These are phyloP conservation scores for Magnaporthiopsis rhizophila DNA, from an alignment of 2,329 filamentous ascomycete species.

Conservation along the genomic window DNA sequence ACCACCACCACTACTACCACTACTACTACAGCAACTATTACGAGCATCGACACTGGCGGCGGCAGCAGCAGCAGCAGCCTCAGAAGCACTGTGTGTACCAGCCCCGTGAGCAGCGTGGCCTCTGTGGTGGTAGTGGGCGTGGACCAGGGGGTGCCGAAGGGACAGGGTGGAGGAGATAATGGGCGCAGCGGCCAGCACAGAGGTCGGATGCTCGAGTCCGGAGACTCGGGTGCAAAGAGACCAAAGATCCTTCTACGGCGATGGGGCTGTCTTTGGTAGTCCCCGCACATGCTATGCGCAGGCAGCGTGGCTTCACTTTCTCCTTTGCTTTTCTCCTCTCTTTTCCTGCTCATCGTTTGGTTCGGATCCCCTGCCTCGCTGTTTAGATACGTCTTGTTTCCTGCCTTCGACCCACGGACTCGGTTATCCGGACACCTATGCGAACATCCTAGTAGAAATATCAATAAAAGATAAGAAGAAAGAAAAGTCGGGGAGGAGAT, in stretches of 20 bases:
- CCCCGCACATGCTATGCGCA: not conserved
- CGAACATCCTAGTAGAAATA: too few species aligned
- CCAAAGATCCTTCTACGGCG: not conserved
- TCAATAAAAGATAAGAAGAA: too few species aligned
- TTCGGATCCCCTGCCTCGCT: too few species aligned
- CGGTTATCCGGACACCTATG: too few species aligned
- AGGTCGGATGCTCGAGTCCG: not conserved
- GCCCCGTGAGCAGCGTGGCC: not conserved
- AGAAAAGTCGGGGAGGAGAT: not conserved
- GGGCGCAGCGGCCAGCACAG: not conserved
- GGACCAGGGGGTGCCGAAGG: too few species aligned
- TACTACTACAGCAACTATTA: not conserved
- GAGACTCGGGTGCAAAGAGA: not conserved
- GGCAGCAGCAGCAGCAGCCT: not conserved
- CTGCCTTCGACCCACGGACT: not conserved
- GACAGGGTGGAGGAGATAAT: not conserved
- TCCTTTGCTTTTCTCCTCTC: not conserved
- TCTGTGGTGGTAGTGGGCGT: slow-evolving; percentile 6
- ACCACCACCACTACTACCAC: not conserved
- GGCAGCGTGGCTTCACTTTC: not conserved
- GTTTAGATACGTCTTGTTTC: not conserved
- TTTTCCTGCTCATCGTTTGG: too few species aligned
- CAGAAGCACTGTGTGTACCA: not conserved
- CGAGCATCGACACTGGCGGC: not conserved
- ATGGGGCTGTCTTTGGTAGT: not conserved